Base-by-base conservation (phyloP, 1,139 yeast species). In the Debaryomyces fabryi region DNA sequence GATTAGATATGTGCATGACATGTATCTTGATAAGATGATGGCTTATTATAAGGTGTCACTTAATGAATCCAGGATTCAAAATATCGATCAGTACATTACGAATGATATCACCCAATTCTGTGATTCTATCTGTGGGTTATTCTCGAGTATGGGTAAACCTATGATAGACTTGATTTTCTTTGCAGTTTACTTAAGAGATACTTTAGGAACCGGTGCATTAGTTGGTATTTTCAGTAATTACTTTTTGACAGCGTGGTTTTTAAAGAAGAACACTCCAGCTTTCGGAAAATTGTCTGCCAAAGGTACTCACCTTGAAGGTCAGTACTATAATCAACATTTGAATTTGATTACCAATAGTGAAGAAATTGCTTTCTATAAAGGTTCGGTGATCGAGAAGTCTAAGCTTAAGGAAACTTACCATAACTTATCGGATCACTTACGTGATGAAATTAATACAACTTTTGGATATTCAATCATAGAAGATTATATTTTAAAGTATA, bases 351-450 rank as follows among this genome's bases (percentile, higher is more conserved):
- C 88, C 49, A 92, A 92, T 62, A 86, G 92, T 58, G 97, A 92
- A 69, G 97, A 92, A 65, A 90, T 92, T 60, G 96, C 97, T 0
- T 92, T 92, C 63, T 92, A 91, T 64, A 92, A 91, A 62, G 98
- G 98, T 27, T 86, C 95, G 0, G 73, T 78, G n/a, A 81, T 90
- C 53, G 97, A 92, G 67, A 86, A 87, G 62, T 62, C 72, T 6
- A 88, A 88, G 59, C 79, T 91, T 49, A 69, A 68, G 42, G 78
- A 76, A 42, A 79, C 88, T 9, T 91, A 86, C 63, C 64, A 71
- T 29, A 74, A 73, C 38, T 76, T 92, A 52, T 68, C 75, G 58
- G 48, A 53, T 9, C 85, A 81, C 53, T 63, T 78, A 15, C 67
- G 66, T 20, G 68, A 64, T 49, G 82, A 80, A 55, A 83, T 84